A percentile compares a stretch with the other conserved stretches of the same genome.
Conservation (phyloP, 2,329 filamentous ascomycete species). For the Aspergillus eucalypticola region DNA sequence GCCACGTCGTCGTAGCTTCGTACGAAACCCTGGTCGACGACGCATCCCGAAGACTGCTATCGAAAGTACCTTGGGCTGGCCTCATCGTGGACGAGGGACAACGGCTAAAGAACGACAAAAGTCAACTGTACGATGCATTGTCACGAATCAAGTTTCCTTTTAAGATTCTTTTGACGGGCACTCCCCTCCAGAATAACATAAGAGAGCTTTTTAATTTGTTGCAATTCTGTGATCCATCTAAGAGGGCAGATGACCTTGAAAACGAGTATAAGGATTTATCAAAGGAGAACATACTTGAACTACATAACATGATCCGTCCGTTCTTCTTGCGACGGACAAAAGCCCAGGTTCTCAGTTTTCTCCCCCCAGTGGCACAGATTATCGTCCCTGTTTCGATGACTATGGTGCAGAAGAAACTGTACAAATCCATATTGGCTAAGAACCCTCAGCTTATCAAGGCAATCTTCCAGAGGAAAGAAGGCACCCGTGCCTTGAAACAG, state of each 20-base stretch:
- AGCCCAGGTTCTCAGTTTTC: constrained; percentile 81
- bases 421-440: constrained; percentile 88
- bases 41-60: constrained; percentile 65
- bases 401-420: constrained; percentile 86
- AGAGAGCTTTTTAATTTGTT: constrained; percentile 94
- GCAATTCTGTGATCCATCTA: constrained; percentile 79
- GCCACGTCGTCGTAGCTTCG: constrained; percentile 91
- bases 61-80: constrained; percentile 75
- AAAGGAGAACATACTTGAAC: constrained; percentile 73
- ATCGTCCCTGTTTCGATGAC: constrained; percentile 97
- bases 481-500: constrained; percentile 55
- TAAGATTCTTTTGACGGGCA: constrained; percentile 81
- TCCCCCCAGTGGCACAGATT: constrained; percentile 91
- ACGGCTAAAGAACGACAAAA: constrained; percentile 89
- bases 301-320: constrained; percentile 80
- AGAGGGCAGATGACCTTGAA: constrained; percentile 72
- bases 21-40: constrained; percentile 85
- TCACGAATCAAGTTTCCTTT: constrained; percentile 75
- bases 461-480: constrained; percentile 69
- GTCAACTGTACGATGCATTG: constrained; percentile 74
- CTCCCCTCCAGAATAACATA: constrained; percentile 81
- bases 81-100: constrained; percentile 95
- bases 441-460: constrained; percentile 85
- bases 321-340: constrained; percentile 79
- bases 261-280: constrained; percentile 74